Evolutionary conservation across 1,284 basidiomycete species (phyloP).

Genomic region (Irpex sp.): DNA sequence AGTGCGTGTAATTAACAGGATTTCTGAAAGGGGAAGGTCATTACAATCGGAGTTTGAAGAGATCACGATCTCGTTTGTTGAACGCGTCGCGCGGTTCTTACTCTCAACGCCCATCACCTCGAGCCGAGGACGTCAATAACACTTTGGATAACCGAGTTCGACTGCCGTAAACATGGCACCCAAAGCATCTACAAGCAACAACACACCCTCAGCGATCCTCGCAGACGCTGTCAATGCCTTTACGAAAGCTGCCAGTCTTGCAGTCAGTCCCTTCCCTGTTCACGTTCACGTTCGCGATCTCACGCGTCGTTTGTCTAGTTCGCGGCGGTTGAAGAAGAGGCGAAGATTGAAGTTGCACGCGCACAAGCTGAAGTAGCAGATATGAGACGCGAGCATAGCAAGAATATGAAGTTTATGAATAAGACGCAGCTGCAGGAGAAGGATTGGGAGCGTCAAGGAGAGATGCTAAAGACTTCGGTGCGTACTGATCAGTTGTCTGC

Average conservation of each 20-base stretch:
- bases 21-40: neutral
- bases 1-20: neutral
- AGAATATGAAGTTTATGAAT: slow-evolving; percentile 45
- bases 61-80: neutral
- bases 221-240: slow-evolving; percentile 27
- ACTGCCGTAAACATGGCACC: neutral
- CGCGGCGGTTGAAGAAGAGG: slow-evolving; percentile 24
- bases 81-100: slow-evolving; percentile 1
- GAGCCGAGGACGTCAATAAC: neutral
- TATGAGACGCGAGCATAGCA: slow-evolving; percentile 51
- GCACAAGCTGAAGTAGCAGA: slow-evolving; percentile 42
- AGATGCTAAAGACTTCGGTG: slow-evolving; percentile 50
- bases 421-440: slow-evolving; percentile 42
- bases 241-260: slow-evolving; percentile 24
- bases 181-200: slow-evolving; percentile 3
- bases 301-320: slow-evolving; percentile 16
- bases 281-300: neutral
- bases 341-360: slow-evolving; percentile 33
- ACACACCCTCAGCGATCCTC: slow-evolving; percentile 16
- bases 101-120: neutral
- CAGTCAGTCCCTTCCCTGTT: slow-evolving; percentile 17
- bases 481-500: slow-evolving; percentile 22
- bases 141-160: neutral
- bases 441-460: slow-evolving; percentile 45
- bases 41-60: slow-evolving; percentile 6